Conservation (phyloP, 805 yeast genomes). For the Lipomyces orientalis region DNA sequence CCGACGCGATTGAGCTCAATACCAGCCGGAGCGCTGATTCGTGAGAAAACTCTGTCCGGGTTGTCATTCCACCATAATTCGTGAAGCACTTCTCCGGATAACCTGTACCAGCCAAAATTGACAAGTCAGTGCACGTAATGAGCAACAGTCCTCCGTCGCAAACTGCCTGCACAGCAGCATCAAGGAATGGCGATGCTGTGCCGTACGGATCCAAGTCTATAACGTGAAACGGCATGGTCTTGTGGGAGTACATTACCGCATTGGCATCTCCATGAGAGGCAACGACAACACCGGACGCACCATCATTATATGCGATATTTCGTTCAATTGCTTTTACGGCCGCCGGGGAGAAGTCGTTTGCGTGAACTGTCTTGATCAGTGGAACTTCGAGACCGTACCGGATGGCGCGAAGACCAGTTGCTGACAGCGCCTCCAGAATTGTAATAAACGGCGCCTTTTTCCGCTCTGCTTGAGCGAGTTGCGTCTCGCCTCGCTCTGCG, state of each 20-base stretch:
- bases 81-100: conserved; percentile 98
- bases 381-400: conserved; percentile 94
- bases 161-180: conserved; percentile 85
- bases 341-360: conserved; percentile 84
- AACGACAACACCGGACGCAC: conserved; percentile 58
- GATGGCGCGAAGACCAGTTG: conserved; percentile 93
- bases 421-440: conserved; percentile 88
- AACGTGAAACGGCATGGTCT: conserved; percentile 64
- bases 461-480: conserved; percentile 7
- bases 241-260: conserved; percentile 64
- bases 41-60: conserved; percentile 82
- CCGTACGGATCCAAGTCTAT: conserved; percentile 98
- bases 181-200: conserved; percentile 93
- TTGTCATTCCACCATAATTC: conserved; percentile 88
- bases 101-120: conserved; percentile 93
- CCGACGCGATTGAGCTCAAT: conserved; percentile 70
- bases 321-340: conserved; percentile 83
- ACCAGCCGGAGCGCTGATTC: conserved; percentile 92
- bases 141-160: conserved; percentile 82
- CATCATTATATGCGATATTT: conserved; percentile 69
- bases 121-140: conserved; percentile 95
- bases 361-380: conserved; percentile 70
- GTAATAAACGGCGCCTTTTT: conserved; percentile 56
- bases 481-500: conserved; percentile 13
- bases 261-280: conserved; percentile 92